Percentiles rank a stretch among this genome's conserved stretches.
Evolutionary conservation across 2,329 filamentous ascomycete genomes (phyloP).

Genomic region (Pseudopithomyces chartarum): DNA sequence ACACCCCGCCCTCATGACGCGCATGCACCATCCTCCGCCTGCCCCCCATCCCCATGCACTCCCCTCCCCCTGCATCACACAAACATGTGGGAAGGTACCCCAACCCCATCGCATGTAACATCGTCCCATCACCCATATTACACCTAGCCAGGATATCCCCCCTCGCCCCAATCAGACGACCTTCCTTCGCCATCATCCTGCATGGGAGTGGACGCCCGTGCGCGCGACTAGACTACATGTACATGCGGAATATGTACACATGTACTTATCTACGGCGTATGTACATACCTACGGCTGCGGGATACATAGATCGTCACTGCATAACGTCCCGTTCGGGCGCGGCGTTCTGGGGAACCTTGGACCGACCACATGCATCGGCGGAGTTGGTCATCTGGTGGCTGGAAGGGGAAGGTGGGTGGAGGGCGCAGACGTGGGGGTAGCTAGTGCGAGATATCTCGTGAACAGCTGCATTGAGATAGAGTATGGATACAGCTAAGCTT

Average conservation of each 20-base stretch:
- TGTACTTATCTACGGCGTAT: neutral
- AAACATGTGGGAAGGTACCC: constrained; percentile 3
- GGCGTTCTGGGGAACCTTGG: neutral
- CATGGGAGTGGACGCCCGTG: neutral
- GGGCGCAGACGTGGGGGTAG: neutral
- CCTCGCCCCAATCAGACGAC: neutral
- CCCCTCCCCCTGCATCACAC: neutral
- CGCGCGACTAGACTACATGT: too few relatives aligned
- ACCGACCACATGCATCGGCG: neutral
- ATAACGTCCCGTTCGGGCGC: neutral
- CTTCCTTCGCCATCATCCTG: neutral
- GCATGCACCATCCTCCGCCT: neutral
- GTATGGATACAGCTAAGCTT: neutral
- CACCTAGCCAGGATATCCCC: neutral
- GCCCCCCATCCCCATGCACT: too few relatives aligned
- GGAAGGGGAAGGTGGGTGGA: neutral
- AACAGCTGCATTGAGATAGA: neutral
- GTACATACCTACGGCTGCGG: neutral
- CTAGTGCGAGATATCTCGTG: neutral
- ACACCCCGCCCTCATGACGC: neutral
- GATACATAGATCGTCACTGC: constrained; percentile 6
- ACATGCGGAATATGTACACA: too few relatives aligned
- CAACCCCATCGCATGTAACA: constrained; percentile 1
- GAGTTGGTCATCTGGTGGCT: neutral
- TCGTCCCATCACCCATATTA: neutral